Conservation (phyloP, 352 stramenopile species). For the Globisporangium nodosum region DNA sequence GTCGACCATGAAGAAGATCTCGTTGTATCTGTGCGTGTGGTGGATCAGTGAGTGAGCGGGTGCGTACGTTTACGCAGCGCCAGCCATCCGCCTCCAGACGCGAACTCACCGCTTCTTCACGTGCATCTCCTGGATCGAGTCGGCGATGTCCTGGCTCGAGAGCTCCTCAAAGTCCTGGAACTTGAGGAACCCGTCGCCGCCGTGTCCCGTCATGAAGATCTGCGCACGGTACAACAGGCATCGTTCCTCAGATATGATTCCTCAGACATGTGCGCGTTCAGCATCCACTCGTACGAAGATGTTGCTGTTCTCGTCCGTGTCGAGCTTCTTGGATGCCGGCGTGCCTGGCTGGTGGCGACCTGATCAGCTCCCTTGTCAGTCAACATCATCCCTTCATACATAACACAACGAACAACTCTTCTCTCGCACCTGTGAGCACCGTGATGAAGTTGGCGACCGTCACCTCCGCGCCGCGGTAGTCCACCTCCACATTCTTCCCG, state of each 20-base stretch:
- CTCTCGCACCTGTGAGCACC: slow-evolving; percentile 75
- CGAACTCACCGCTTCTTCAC: slow-evolving; percentile 74
- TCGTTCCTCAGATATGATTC: not conserved
- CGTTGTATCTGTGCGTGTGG: slow-evolving; percentile 69
- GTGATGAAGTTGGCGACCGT: slow-evolving; percentile 97
- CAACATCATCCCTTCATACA: too few species aligned
- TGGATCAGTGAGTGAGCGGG: not conserved
- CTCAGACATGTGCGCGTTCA: too few species aligned
- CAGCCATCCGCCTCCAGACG: not conserved
- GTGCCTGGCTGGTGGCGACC: slow-evolving; percentile 87
- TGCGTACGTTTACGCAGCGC: not conserved
- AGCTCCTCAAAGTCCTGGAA: slow-evolving; percentile 98
- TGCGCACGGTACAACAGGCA: slow-evolving; percentile 11
- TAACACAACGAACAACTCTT: too few species aligned
- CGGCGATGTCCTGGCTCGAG: slow-evolving; percentile 91
- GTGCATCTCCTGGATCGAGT: slow-evolving; percentile 93
- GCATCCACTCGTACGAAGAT: slow-evolving; percentile 51
- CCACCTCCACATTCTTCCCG: slow-evolving; percentile 89
- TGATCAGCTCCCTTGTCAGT: slow-evolving; percentile 6
- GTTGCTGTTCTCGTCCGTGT: slow-evolving; percentile 87
- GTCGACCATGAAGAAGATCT: slow-evolving; percentile 97
- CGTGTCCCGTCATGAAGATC: slow-evolving; percentile 93
- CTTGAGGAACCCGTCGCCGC: slow-evolving; percentile 97
- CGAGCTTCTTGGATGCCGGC: slow-evolving; percentile 84
- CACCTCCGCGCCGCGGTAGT: slow-evolving; percentile 95